A percentile compares a stretch with the other conserved stretches of the same genome.
These are phyloP conservation scores for Mortierella sp. DNA, from an alignment of 371 early-diverging fungal species.

Conservation along the genomic window DNA sequence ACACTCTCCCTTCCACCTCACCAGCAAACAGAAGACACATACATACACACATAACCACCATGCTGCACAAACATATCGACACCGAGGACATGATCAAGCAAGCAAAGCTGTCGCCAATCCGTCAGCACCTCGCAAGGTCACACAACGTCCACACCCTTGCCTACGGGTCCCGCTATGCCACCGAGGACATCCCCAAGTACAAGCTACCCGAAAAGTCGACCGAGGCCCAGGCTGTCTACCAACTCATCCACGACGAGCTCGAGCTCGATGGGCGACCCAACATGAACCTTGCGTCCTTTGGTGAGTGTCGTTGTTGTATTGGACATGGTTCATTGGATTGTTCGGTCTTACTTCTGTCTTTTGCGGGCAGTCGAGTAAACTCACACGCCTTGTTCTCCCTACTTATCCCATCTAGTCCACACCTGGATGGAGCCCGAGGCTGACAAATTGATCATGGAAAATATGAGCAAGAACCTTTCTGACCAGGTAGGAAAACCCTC, in stretches of 20 bases:
- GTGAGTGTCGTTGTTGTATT: conserved; percentile 20
- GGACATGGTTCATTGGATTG: neutral
- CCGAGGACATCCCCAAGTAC: conserved; percentile 63
- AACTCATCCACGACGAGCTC: conserved; percentile 73
- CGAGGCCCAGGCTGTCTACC: conserved; percentile 68
- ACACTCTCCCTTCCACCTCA: neutral
- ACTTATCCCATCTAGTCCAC: conserved; percentile 58
- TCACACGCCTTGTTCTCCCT: neutral
- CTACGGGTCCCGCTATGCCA: conserved; percentile 66
- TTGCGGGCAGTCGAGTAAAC: neutral
- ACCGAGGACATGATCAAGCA: conserved; percentile 29
- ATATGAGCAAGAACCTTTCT: conserved; percentile 65
- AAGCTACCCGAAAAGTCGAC: conserved; percentile 60
- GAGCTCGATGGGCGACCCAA: conserved; percentile 75
- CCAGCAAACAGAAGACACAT: neutral
- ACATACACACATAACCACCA: conserved; percentile 5
- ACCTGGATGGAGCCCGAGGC: conserved; percentile 79
- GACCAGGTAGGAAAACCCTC: conserved; percentile 40
- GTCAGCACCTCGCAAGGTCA: neutral
- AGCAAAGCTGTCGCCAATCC: neutral
- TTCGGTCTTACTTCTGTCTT: no score
- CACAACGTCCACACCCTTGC: conserved; percentile 54
- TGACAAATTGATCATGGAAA: conserved; percentile 69
- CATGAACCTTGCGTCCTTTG: conserved; percentile 72
- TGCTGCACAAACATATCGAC: conserved; percentile 55